Evolutionary conservation across 1,284 basidiomycete species (phyloP).

Genomic region (Ceratobasidium sp.): DNA sequence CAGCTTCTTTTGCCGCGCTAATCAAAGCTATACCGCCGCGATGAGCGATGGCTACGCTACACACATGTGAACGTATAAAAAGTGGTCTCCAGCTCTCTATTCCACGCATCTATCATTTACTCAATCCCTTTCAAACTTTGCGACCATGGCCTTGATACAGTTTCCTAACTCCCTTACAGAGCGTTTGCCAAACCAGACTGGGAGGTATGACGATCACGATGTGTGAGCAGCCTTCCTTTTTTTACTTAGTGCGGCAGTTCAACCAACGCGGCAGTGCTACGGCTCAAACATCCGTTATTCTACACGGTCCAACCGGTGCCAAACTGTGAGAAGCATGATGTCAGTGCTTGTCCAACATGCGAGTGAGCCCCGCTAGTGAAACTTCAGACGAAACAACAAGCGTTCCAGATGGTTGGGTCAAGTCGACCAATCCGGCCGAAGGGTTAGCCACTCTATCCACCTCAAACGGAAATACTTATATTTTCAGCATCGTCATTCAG

Average conservation of each 20-base stretch:
- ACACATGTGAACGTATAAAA: not conserved
- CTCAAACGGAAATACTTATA: not conserved
- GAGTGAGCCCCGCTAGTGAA: not conserved
- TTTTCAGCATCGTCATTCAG: not conserved
- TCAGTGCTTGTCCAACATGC: too few relatives aligned
- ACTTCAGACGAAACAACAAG: not conserved
- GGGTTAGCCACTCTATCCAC: not conserved
- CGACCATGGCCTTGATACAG: not conserved
- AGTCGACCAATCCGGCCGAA: constrained; percentile 27
- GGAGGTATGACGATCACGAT: constrained; percentile 2
- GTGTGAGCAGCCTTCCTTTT: not conserved
- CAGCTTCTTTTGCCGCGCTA: not conserved
- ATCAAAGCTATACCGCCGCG: not conserved
- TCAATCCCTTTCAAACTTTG: too few relatives aligned
- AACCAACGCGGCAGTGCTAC: not conserved
- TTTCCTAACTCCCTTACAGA: not conserved
- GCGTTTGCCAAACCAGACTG: not conserved
- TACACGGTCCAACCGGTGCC: not conserved
- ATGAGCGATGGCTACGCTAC: not conserved
- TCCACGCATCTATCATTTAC: not conserved
- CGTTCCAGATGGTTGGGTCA: constrained; percentile 5
- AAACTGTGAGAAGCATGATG: not conserved
- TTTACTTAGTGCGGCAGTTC: too few relatives aligned
- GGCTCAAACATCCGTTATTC: not conserved
- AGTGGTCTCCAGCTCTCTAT: not conserved